A percentile compares a stretch with the other conserved stretches of the same genome.
phyloP scores from a whole-genome alignment of 768 basidiomycete species.

The Russula olivacea region DNA sequence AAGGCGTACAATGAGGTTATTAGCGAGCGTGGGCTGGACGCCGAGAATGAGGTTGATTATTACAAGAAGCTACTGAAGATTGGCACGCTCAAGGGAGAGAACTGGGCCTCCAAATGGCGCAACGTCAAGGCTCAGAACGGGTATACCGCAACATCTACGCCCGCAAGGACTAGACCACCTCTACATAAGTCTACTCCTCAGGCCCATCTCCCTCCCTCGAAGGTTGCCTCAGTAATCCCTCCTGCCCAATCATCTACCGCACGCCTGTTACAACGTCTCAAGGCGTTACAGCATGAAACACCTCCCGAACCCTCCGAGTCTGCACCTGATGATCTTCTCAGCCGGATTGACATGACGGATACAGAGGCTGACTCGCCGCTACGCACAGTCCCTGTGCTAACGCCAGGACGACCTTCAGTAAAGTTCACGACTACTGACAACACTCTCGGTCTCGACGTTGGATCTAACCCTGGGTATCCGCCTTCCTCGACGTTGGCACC shows the following conservation, averaged over 20 bases:
- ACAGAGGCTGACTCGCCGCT: slow-evolving; percentile 10
- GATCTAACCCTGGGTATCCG: slow-evolving; percentile 14
- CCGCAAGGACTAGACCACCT: neutral
- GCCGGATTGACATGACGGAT: slow-evolving; percentile 11
- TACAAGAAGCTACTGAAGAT: slow-evolving; percentile 81
- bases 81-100: slow-evolving; percentile 70
- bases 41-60: slow-evolving; percentile 68
- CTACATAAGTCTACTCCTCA: neutral
- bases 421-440: slow-evolving; percentile 26
- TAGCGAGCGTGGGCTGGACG: slow-evolving; percentile 66
- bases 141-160: slow-evolving; percentile 30
- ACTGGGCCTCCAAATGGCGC: slow-evolving; percentile 80
- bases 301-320: slow-evolving; percentile 7
- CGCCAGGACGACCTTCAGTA: slow-evolving; percentile 1
- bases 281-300: slow-evolving; percentile 13
- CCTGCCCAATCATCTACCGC: slow-evolving; percentile 16
- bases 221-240: neutral
- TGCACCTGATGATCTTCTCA: slow-evolving; percentile 13
- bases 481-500: slow-evolving; percentile 15
- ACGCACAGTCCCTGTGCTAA: neutral
- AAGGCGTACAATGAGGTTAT: slow-evolving; percentile 81
- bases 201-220: slow-evolving; percentile 1
- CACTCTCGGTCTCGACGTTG: slow-evolving; percentile 31
- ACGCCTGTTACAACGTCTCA: slow-evolving; percentile 22
- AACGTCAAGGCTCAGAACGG: slow-evolving; percentile 55